A percentile compares a stretch with the other conserved stretches of the same genome.
phyloP scores from a whole-genome alignment of 140 eudicot genomes.

The Anethum foeniculum region DNA sequence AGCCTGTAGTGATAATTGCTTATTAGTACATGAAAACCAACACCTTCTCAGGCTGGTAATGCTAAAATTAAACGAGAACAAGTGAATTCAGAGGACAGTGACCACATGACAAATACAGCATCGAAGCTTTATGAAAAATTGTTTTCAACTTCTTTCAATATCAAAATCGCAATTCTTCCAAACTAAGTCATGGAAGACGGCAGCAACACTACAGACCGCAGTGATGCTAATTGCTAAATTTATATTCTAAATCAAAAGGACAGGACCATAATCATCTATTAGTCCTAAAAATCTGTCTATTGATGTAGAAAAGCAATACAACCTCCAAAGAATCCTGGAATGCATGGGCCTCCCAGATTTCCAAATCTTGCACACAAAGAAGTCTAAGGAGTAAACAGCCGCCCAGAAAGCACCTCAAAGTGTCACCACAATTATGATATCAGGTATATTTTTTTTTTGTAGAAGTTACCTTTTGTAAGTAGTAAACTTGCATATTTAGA shows the following conservation, averaged over 20 bases:
- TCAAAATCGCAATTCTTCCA: neutral
- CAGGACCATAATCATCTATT: neutral
- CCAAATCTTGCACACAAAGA: neutral
- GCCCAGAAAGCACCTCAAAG: neutral
- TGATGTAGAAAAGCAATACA: neutral
- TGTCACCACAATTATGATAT: neutral
- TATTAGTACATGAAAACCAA: slow-evolving; percentile 13
- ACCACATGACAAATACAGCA: neutral
- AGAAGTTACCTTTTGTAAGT: neutral
- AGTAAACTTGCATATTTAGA: neutral
- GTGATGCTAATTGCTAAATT: neutral
- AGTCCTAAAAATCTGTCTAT: neutral
- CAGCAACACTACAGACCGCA: neutral
- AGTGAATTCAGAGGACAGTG: neutral
- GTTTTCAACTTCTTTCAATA: neutral
- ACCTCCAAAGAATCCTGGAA: neutral
- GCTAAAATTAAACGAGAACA: neutral
- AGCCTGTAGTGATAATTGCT: slow-evolving; percentile 48
- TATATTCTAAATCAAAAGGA: neutral
- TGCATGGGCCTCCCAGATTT: neutral
- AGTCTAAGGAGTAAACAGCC: neutral
- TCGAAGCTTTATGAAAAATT: neutral
- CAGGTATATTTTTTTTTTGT: neutral
- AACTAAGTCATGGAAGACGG: neutral
- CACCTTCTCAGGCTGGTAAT: neutral